phyloP scores from a whole-genome alignment of 2,329 filamentous ascomycete species.

The Lachnellula arida region DNA sequence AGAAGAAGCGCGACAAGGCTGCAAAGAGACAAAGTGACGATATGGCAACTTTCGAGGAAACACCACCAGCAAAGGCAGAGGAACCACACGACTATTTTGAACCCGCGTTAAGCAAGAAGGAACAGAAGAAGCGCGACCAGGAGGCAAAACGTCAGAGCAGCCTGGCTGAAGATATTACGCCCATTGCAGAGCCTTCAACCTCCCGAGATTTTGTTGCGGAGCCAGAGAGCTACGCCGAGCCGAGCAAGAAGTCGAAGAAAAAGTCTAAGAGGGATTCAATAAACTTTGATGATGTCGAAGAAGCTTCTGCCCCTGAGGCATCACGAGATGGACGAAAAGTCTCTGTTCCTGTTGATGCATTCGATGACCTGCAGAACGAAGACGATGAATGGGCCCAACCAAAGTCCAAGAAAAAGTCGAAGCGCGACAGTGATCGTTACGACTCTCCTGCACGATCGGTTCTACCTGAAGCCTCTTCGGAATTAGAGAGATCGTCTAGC shows the following conservation, averaged over 20 bases:
- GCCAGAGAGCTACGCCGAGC: slow-evolving; percentile 28
- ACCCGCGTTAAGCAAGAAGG: slow-evolving; percentile 43
- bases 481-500: slow-evolving; percentile 21
- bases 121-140: slow-evolving; percentile 45
- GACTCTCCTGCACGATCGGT: slow-evolving; percentile 22
- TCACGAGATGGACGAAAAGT: slow-evolving; percentile 15
- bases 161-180: slow-evolving; percentile 22
- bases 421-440: slow-evolving; percentile 28
- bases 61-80: slow-evolving; percentile 13
- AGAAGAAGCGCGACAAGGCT: slow-evolving; percentile 42
- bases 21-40: slow-evolving; percentile 29
- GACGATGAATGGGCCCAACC: slow-evolving; percentile 36
- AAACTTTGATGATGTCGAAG: slow-evolving; percentile 35
- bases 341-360: slow-evolving; percentile 30
- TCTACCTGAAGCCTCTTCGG: slow-evolving; percentile 13
- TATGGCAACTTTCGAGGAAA: slow-evolving; percentile 14
- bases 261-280: slow-evolving; percentile 30
- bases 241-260: slow-evolving; percentile 29
- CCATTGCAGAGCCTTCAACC: slow-evolving; percentile 14
- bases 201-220: slow-evolving; percentile 23
- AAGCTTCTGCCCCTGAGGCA: slow-evolving; percentile 25
- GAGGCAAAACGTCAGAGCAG: slow-evolving; percentile 35
- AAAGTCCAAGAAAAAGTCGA: slow-evolving; percentile 37
- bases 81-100: slow-evolving; percentile 28
- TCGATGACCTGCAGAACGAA: slow-evolving; percentile 29